Conservation (phyloP, 805 yeast species). For the Tetrapisispora arboricola region DNA sequence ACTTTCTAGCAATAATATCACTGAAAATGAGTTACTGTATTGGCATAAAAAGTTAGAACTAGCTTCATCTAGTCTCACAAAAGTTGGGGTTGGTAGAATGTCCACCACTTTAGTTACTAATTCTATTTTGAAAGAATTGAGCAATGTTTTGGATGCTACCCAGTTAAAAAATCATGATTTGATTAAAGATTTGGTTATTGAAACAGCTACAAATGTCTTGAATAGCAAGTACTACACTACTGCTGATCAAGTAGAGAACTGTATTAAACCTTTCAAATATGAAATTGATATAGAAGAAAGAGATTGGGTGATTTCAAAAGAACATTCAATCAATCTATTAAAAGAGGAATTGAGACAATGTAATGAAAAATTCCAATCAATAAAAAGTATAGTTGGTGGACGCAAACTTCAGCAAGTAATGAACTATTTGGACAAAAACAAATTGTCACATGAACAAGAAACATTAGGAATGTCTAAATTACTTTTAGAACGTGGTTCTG, state of each 20-base stretch:
- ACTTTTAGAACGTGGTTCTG: conserved; percentile 66
- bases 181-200: conserved; percentile 69
- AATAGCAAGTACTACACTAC: conserved; percentile 76
- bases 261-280: conserved; percentile 95
- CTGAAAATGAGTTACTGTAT: conserved; percentile 46
- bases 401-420: conserved; percentile 76
- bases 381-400: conserved; percentile 70
- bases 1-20: conserved; percentile 41
- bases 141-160: conserved; percentile 60
- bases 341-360: conserved; percentile 85
- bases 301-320: conserved; percentile 80
- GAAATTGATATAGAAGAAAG: conserved; percentile 94
- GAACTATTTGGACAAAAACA: conserved; percentile 44
- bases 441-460: conserved; percentile 40
- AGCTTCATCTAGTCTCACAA: conserved; percentile 75
- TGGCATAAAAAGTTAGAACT: conserved; percentile 87
- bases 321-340: conserved; percentile 60
- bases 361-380: conserved; percentile 44
- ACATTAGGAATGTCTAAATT: conserved; percentile 77
- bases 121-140: conserved; percentile 68
- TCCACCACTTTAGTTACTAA: conserved; percentile 77
- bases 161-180: conserved; percentile 78
- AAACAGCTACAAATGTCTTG: conserved; percentile 74
- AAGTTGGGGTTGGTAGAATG: conserved; percentile 86
- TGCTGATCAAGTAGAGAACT: conserved; percentile 96